phyloP scores from a whole-genome alignment of 495 filamentous ascomycete species.

The Tuber calosporum region DNA sequence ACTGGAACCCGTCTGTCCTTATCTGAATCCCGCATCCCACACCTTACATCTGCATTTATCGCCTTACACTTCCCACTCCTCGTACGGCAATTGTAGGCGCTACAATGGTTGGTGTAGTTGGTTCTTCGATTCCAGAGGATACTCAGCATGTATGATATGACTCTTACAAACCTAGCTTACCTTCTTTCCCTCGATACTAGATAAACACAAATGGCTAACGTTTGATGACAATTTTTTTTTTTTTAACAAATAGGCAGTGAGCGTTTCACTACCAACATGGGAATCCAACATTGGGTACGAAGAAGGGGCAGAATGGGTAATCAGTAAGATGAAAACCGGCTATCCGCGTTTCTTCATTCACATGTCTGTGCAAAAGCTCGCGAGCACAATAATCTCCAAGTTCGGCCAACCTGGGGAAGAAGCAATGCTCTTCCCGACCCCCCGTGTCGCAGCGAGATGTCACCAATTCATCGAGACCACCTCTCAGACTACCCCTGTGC shows the following conservation, averaged over 20 bases:
- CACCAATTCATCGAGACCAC: conserved; percentile 60
- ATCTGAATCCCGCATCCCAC: background rate
- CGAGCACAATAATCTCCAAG: conserved; percentile 56
- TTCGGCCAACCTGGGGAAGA: conserved; percentile 57
- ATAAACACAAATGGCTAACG: conserved; percentile 9
- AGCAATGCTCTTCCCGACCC: conserved; percentile 75
- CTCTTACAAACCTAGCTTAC: conserved; percentile 2
- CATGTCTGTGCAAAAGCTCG: conserved; percentile 68
- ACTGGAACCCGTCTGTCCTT: background rate
- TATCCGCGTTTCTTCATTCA: conserved; percentile 94
- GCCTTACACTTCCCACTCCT: background rate
- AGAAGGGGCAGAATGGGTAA: conserved; percentile 79
- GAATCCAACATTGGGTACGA: conserved; percentile 83
- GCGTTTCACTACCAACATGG: conserved; percentile 94
- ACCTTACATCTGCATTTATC: background rate
- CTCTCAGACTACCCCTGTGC: conserved; percentile 46
- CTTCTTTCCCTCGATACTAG: background rate
- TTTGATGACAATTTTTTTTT: conserved; percentile 23
- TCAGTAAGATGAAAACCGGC: conserved; percentile 76
- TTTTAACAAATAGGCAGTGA: conserved; percentile 63
- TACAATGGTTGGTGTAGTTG: conserved; percentile 41
- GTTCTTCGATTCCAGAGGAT: conserved; percentile 55
- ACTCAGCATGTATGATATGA: conserved; percentile 53
- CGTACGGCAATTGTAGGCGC: background rate
- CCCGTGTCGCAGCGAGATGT: conserved; percentile 60